phyloP scores from a whole-genome alignment of 441 rosid genomes.

The Viola pubescens region DNA sequence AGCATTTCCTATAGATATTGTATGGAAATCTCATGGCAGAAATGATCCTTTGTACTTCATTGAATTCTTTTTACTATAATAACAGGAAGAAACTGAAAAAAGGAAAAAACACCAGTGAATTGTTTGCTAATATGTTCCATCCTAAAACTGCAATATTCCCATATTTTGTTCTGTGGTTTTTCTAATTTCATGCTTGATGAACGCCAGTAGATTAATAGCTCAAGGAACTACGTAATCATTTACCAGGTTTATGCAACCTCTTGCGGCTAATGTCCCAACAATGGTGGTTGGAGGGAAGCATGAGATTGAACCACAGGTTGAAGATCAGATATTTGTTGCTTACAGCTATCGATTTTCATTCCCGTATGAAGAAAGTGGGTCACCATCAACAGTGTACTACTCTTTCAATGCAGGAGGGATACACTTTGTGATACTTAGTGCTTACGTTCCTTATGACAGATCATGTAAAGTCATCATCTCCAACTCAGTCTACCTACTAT shows the following conservation, averaged over 20 bases:
- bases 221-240: neutral
- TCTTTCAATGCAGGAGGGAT: constrained; percentile 54
- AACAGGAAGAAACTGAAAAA: too few relatives aligned
- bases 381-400: constrained; percentile 39
- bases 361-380: constrained; percentile 43
- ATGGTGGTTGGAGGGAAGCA: constrained; percentile 50
- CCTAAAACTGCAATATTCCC: too few relatives aligned
- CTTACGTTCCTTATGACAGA: constrained; percentile 32
- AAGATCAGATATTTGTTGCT: constrained; percentile 34
- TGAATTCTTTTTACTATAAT: too few relatives aligned
- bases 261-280: constrained; percentile 38
- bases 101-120: too few relatives aligned
- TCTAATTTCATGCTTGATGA: too few relatives aligned
- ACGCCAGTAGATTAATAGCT: neutral
- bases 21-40: too few relatives aligned
- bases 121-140: too few relatives aligned
- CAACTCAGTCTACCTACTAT: neutral
- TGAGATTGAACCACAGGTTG: constrained; percentile 44
- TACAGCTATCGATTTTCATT: constrained; percentile 46
- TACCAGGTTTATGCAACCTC: constrained; percentile 39
- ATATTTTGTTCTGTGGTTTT: too few relatives aligned
- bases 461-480: constrained; percentile 24
- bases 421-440: constrained; percentile 42
- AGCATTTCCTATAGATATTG: too few relatives aligned
- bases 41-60: too few relatives aligned